Percentiles rank a stretch among this genome's conserved stretches.
Evolutionary conservation across 202 grass and related monocot genomes (phyloP).

Genomic region (Panicum virgatum): DNA sequence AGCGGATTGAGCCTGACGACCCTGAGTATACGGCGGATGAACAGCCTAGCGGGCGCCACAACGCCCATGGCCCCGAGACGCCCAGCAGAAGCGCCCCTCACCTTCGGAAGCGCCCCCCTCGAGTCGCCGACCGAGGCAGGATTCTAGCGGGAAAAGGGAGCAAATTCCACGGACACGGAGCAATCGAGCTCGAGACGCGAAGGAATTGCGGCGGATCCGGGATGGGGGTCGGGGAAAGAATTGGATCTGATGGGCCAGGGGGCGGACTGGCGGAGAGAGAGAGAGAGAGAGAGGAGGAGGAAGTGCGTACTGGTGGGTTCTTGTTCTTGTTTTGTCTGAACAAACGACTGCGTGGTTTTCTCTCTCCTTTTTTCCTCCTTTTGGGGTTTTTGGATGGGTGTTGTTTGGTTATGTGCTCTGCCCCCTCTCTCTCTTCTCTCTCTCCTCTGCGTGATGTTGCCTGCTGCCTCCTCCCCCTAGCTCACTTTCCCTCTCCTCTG

Average conservation of each 20-base stretch:
- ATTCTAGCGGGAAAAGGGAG: background rate
- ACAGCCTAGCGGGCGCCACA: conserved; percentile 17
- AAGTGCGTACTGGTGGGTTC: conserved; percentile 47
- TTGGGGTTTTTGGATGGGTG: conserved; percentile 36
- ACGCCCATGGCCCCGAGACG: conserved; percentile 30
- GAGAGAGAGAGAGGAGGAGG: background rate
- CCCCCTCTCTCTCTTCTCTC: background rate
- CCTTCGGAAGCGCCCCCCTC: conserved; percentile 10
- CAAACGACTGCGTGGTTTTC: conserved; percentile 24
- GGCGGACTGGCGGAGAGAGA: background rate
- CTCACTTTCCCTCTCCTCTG: conserved; percentile 29
- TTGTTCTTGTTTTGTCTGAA: conserved; percentile 46
- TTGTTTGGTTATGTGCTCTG: conserved; percentile 32
- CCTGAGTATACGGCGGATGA: conserved; percentile 35
- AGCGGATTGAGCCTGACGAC: conserved; percentile 42
- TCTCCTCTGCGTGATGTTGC: background rate
- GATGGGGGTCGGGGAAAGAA: conserved; percentile 34
- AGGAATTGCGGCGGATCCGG: conserved; percentile 38
- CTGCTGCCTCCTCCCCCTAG: background rate
- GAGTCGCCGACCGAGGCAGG: background rate
- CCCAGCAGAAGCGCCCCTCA: background rate
- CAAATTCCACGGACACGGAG: conserved; percentile 7
- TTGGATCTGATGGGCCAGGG: conserved; percentile 65
- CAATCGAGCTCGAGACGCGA: conserved; percentile 8
- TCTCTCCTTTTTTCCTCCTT: conserved; percentile 25